Conservation (phyloP, 208 protist species). For the Trichomonas gallinae region DNA sequence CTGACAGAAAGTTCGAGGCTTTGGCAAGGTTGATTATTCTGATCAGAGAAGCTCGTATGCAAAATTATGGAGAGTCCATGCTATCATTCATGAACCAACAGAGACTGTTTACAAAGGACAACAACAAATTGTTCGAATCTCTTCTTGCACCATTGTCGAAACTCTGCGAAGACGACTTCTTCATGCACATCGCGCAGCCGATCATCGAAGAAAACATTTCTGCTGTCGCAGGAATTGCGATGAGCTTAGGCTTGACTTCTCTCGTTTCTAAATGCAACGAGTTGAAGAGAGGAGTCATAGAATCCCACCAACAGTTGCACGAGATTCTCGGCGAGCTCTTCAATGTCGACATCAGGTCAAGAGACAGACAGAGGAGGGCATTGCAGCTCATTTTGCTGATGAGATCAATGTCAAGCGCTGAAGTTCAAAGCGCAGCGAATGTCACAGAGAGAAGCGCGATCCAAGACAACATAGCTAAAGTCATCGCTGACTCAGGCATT, state of each 20-base stretch:
- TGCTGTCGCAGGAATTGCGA: background rate
- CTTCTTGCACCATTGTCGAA: background rate
- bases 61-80: background rate
- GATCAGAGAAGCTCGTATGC: background rate
- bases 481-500: background rate
- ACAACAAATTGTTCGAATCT: background rate
- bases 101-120: background rate
- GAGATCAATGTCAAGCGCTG: background rate
- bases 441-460: background rate
- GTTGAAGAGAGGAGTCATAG: background rate
- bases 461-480: background rate
- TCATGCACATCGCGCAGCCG: background rate
- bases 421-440: background rate
- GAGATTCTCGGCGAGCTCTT: background rate
- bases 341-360: background rate
- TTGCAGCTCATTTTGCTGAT: background rate
- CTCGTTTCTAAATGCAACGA: background rate
- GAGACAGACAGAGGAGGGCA: background rate
- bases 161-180: background rate
- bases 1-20: background rate
- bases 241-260: background rate
- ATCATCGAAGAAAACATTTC: background rate
- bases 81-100: background rate
- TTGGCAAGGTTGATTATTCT: background rate
- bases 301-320: background rate